Evolutionary conservation across 768 basidiomycete species (phyloP), one percentile per base, ranked within the genome.

Genomic region (Leccinum aurantiacum): DNA sequence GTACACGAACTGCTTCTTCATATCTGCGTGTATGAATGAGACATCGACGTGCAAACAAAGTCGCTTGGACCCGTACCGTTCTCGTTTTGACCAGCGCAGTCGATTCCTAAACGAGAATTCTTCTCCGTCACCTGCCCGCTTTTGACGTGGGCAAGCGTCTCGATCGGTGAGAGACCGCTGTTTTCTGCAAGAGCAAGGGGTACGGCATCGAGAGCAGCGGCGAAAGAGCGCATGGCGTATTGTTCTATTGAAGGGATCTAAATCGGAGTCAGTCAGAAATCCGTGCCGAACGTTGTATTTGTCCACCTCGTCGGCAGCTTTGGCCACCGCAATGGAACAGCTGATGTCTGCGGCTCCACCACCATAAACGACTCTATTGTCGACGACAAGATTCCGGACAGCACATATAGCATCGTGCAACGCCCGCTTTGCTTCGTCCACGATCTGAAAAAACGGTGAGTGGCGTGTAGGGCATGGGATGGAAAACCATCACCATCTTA

Each of bases 161-260:
- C 95, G 61, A 99, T 99, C 11, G 97, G 97, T 14, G 91, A 88
- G 48, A 98, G 76, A 56, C 97, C 97, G 61, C 93, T 96, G 81
- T 99, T 99, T 76, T 99, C 97, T 14, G 97, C 97, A 11, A 99
- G 82, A 4, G 97, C 97, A 13, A 99, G 84, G 3, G 97, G 97
- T 53, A 98, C 78, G n/a, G 94, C 84, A 68, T 99, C 97, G 8
- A 99, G 80, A 14, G 97, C 96, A 35, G 92, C 91, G 4, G 97
- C 84, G 73, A 98, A 99, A n/a, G 97, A 95, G 53, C 96, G 89
- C 95, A 99, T 98, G 3, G 97, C 97, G 70, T 99, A 99, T 80
- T 99, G 97, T 77, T 99, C 97, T 69, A 99, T 98, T 29, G 93
- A 84, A 1, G 97, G 89, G 65, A 97, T 96, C 92, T 95, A 58